Percentiles rank a stretch among this genome's conserved stretches.
Evolutionary conservation across 805 yeast species (phyloP).

Genomic region (Monosporozyma aquatica): DNA sequence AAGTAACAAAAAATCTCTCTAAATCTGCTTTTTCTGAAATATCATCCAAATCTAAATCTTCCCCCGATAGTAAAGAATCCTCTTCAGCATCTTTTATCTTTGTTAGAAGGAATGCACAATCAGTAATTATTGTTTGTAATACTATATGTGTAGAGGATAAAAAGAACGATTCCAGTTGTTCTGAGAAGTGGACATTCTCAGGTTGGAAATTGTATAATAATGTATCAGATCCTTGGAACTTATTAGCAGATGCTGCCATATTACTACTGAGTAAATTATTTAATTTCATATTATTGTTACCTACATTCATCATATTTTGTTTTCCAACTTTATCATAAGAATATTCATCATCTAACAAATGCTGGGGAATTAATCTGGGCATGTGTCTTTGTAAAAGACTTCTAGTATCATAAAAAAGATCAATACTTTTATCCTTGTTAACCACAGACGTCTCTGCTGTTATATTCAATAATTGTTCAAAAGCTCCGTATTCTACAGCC

Average conservation of each 20-base stretch:
- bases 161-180: conserved; percentile 26
- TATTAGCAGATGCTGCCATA: not conserved
- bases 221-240: not conserved
- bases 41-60: conserved; percentile 48
- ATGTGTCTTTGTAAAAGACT: conserved; percentile 56
- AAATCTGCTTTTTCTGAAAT: conserved; percentile 71
- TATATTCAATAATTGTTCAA: conserved; percentile 56
- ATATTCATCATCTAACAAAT: conserved; percentile 37
- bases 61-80: conserved; percentile 54
- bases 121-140: conserved; percentile 46
- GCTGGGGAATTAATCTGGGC: conserved; percentile 47
- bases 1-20: conserved; percentile 74
- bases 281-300: not conserved
- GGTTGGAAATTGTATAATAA: conserved; percentile 4
- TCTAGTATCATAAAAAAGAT: conserved; percentile 55
- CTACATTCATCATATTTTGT: conserved; percentile 1
- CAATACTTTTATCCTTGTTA: conserved; percentile 32
- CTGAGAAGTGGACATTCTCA: conserved; percentile 16
- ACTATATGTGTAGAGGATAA: conserved; percentile 41
- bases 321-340: not conserved
- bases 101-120: conserved; percentile 58
- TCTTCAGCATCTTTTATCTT: conserved; percentile 66
- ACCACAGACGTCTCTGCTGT: conserved; percentile 47
- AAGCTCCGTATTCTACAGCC: conserved; percentile 55
- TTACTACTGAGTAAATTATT: not conserved